phyloP scores from a whole-genome alignment of 1,284 basidiomycete genomes.

The Wallemia mellicola region DNA sequence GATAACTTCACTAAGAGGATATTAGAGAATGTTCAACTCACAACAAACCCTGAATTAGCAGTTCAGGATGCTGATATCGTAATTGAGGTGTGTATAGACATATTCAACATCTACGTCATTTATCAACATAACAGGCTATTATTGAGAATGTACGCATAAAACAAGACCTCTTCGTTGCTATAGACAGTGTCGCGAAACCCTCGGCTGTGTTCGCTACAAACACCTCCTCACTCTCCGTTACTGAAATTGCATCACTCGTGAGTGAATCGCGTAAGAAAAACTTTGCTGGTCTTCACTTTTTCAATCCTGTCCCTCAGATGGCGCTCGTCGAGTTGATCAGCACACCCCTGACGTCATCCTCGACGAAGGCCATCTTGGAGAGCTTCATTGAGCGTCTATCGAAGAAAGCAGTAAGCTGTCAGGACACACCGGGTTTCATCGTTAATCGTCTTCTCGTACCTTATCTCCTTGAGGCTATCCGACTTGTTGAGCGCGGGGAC shows the following conservation, averaged over 20 bases:
- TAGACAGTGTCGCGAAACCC: conserved; percentile 36
- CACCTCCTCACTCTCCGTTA: conserved; percentile 78
- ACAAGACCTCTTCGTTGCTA: conserved; percentile 37
- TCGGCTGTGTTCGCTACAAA: conserved; percentile 66
- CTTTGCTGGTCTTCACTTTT: conserved; percentile 51
- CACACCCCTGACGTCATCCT: background rate
- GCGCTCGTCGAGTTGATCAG: background rate
- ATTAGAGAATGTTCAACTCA: background rate
- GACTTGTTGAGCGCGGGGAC: background rate
- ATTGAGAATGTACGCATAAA: conserved; percentile 63
- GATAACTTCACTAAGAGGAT: conserved; percentile 17
- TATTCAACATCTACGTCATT: background rate
- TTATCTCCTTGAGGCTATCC: background rate
- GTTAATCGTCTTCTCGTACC: background rate
- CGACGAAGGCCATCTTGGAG: background rate
- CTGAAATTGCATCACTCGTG: conserved; percentile 44
- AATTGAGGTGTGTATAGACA: conserved; percentile 32
- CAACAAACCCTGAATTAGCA: background rate
- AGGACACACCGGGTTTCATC: background rate
- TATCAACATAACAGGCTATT: conserved; percentile 31
- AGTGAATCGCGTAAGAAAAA: background rate
- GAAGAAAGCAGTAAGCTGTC: background rate
- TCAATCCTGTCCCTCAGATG: conserved; percentile 88
- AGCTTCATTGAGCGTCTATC: background rate
- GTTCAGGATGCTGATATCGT: conserved; percentile 47